Conservation (phyloP, 139 green algal genomes). For the Picochlorum sp. region DNA sequence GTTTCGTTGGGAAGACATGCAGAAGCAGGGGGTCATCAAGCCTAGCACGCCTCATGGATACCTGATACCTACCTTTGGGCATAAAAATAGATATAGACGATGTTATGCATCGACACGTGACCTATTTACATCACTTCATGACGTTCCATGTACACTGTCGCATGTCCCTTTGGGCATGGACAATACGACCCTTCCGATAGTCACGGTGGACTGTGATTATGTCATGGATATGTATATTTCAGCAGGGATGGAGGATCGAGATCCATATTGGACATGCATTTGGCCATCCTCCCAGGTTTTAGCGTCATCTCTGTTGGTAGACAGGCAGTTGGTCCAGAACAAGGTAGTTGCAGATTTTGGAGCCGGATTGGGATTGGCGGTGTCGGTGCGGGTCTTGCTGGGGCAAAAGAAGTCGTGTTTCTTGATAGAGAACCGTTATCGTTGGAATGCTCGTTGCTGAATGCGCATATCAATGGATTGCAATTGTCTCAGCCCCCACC, state of each 20-base stretch:
- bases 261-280: conserved; percentile 63
- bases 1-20: too few species aligned
- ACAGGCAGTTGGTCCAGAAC: conserved; percentile 36
- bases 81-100: too few species aligned
- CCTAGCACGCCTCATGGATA: too few species aligned
- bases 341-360: conserved; percentile 59
- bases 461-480: conserved; percentile 8
- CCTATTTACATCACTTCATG: too few species aligned
- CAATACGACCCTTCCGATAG: neutral
- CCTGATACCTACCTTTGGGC: too few species aligned
- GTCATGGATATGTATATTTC: conserved; percentile 74
- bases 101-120: too few species aligned
- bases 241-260: conserved; percentile 20
- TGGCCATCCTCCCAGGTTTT: conserved; percentile 76
- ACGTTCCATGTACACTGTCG: too few species aligned
- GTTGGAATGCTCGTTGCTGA: conserved; percentile 61
- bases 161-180: neutral
- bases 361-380: conserved; percentile 60
- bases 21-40: too few species aligned
- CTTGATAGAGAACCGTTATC: conserved; percentile 71
- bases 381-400: conserved; percentile 57
- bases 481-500: neutral
- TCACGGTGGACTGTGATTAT: neutral
- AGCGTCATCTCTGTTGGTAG: conserved; percentile 39
- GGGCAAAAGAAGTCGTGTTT: conserved; percentile 57